Conservation (phyloP, 2,329 filamentous ascomycete genomes). For the Leptosphaerulina australis region DNA sequence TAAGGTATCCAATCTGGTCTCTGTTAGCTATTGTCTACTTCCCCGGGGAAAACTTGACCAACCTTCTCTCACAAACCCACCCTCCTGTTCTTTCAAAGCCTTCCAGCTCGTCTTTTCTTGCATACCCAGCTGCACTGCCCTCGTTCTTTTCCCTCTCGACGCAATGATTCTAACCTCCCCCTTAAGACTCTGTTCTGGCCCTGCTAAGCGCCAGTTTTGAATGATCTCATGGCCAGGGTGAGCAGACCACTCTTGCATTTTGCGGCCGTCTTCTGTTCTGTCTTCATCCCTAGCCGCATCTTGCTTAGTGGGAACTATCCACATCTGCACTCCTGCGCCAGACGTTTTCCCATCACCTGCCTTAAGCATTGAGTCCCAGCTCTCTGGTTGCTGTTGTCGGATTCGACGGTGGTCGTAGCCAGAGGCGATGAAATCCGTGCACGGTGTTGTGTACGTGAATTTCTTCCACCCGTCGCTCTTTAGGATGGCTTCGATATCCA, state of each 20-base stretch:
- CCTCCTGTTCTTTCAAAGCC: slow-evolving; percentile 37
- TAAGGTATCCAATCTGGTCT: slow-evolving; percentile 42
- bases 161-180: slow-evolving; percentile 44
- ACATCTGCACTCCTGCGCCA: slow-evolving; percentile 43
- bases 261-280: slow-evolving; percentile 25
- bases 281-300: slow-evolving; percentile 19
- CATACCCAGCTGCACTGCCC: slow-evolving; percentile 34
- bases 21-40: slow-evolving; percentile 1
- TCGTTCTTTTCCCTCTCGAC: slow-evolving; percentile 35
- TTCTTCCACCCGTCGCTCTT: slow-evolving; percentile 44
- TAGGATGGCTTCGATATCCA: slow-evolving; percentile 42
- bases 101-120: slow-evolving; percentile 38
- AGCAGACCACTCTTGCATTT: slow-evolving; percentile 38
- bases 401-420: slow-evolving; percentile 41
- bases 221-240: slow-evolving; percentile 40
- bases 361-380: slow-evolving; percentile 40
- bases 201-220: slow-evolving; percentile 34
- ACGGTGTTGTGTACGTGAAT: slow-evolving; percentile 41
- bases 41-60: not conserved
- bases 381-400: slow-evolving; percentile 38
- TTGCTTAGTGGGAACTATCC: slow-evolving; percentile 33
- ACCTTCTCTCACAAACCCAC: slow-evolving; percentile 38
- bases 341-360: slow-evolving; percentile 39
- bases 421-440: slow-evolving; percentile 44
- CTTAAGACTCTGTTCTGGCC: slow-evolving; percentile 40